phyloP scores from a whole-genome alignment of 2,329 filamentous ascomycete species.

The Lasiodiplodia gonubiensis region DNA sequence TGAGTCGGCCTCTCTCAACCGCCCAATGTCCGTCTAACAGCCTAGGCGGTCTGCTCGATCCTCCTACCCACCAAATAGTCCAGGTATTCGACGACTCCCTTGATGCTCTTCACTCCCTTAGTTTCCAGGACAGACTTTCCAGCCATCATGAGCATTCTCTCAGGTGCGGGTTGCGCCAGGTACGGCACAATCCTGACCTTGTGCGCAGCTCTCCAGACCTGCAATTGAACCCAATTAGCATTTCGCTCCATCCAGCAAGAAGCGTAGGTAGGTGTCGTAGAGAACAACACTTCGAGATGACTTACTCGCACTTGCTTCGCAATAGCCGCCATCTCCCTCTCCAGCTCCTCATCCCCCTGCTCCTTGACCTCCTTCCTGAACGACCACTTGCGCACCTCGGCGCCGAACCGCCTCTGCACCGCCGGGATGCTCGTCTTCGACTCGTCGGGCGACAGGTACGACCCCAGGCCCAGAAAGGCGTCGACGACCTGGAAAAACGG shows the following conservation, averaged over 20 bases:
- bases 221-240: neutral
- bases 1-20: too few relatives aligned
- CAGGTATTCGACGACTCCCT: neutral
- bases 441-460: conserved; percentile 38
- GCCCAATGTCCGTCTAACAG: neutral
- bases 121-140: conserved; percentile 4
- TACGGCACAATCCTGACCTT: conserved; percentile 9
- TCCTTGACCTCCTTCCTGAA: neutral
- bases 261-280: neutral
- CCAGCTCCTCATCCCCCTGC: neutral
- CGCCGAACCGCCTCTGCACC: neutral
- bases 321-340: neutral
- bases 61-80: neutral
- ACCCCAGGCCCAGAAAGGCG: conserved; percentile 43
- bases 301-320: conserved; percentile 1
- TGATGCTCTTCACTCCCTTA: neutral
- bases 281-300: neutral
- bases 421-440: conserved; percentile 36
- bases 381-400: neutral
- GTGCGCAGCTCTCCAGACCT: conserved; percentile 8
- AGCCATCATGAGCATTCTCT: conserved; percentile 2
- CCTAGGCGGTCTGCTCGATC: neutral
- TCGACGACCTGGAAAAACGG: conserved; percentile 46
- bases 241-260: neutral
- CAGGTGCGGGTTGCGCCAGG: neutral